Conservation (phyloP, 306 rosid genomes). For the Comarum palustre region DNA sequence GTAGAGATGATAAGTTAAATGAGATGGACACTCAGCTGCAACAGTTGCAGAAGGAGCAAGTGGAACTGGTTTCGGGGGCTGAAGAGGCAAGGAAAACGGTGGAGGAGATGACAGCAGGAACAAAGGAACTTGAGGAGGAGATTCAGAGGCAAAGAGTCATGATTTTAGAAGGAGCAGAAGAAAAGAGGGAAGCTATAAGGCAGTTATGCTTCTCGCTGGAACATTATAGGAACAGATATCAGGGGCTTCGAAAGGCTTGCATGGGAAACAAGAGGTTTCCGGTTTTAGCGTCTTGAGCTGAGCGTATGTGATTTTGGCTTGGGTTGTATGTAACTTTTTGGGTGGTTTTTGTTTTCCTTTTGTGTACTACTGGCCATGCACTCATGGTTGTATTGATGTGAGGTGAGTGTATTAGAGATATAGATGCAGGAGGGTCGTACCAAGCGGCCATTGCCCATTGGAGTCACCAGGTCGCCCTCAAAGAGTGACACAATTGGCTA, state of each 20-base stretch:
- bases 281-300: conserved; percentile 49
- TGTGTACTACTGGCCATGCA: background rate
- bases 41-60: conserved; percentile 51
- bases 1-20: conserved; percentile 42
- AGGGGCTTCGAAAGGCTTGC: conserved; percentile 56
- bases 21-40: conserved; percentile 44
- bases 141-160: conserved; percentile 55
- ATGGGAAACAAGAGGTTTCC: conserved; percentile 55
- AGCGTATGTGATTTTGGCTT: conserved; percentile 7
- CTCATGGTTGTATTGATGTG: conserved; percentile 12
- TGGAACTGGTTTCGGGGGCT: conserved; percentile 38
- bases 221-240: conserved; percentile 64
- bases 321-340: conserved; percentile 12
- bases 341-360: background rate
- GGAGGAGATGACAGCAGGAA: conserved; percentile 49
- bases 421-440: conserved; percentile 11
- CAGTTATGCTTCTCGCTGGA: conserved; percentile 87
- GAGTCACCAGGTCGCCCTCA: conserved; percentile 8
- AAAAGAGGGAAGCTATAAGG: conserved; percentile 83
- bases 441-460: conserved; percentile 18
- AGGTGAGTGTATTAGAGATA: conserved; percentile 7
- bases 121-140: conserved; percentile 55
- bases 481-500: background rate
- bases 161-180: conserved; percentile 76
- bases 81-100: conserved; percentile 44